Base-by-base conservation (phyloP, 208 protist species). In the Trypanosomatidae sp. region DNA sequence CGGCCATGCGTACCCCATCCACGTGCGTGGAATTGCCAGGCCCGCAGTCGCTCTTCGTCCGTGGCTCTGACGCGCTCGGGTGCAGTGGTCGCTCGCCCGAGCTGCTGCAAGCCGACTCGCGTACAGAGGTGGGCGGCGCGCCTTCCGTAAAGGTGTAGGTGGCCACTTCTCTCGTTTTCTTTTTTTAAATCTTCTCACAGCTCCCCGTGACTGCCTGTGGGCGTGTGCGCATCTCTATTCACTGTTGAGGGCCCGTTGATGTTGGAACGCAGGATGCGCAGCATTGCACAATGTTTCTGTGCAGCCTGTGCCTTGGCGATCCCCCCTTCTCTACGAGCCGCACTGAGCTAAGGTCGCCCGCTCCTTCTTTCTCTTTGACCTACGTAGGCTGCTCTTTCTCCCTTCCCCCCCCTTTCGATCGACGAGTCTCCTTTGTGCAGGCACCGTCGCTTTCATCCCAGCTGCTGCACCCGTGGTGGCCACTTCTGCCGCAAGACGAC, bases 41-140 rank as follows among this genome's bases (percentile, higher is more conserved):
- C 13, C 69, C 75, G 12, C 75, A 75, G 75, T 80, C 75, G 36
- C 69, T 80, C 5, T 80, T 80, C 36, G 28, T 80, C 41, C 69
- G 70, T 2, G 53, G 69, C 41, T 30, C 59, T 7, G 69, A 72
- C 3, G 50, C 64, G 15, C 56, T 72, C 5, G 69, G 69, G n/a
- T 80, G 75, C 43, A 67, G 71, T 56, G 55, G 74, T 30, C 74
- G 62, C 50, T 69, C 66, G 19, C 66, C 41, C 30, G 49, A 15
- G n/a, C 66, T 69, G 19, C 49, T 69, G 30, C 33, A 19, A 36
- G 30, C 17, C 2, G 66, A 69, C 19, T 19, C 50, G 15, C 46
- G 49, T 7, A 39, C 19, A 25, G 66, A 28, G 30, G 17, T 46
- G 33, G 36, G 64, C 15, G 25, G 25, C 64, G 46, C 28, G 13